These are phyloP conservation scores for Metschnikowia koreensis DNA, from an alignment of 805 yeast species.

Conservation along the genomic window DNA sequence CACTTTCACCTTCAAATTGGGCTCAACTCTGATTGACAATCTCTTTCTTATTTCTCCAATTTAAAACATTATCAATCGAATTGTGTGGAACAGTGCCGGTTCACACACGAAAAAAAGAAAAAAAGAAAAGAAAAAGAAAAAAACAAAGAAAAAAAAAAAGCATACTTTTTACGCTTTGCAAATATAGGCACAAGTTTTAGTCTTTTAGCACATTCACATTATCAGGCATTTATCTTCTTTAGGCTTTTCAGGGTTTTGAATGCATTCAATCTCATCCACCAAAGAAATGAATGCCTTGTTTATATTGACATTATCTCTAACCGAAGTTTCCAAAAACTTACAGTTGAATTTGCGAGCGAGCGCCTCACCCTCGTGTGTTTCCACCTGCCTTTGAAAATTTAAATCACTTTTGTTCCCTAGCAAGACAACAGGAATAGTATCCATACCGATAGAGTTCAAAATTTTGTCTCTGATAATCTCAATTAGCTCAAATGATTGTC, in stretches of 20 bases:
- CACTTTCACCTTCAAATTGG: too few species aligned
- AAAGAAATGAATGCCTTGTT: conserved; percentile 57
- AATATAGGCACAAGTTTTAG: background rate
- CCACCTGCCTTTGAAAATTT: conserved; percentile 20
- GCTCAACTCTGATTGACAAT: too few species aligned
- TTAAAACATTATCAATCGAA: too few species aligned
- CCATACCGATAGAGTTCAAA: conserved; percentile 58
- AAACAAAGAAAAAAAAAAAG: too few species aligned
- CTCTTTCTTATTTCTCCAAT: too few species aligned
- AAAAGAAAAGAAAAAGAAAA: too few species aligned
- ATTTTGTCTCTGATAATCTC: conserved; percentile 80
- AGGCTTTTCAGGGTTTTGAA: conserved; percentile 51
- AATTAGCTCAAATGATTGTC: conserved; percentile 74
- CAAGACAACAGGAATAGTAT: conserved; percentile 47
- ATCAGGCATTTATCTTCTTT: conserved; percentile 52
- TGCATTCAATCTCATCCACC: conserved; percentile 57
- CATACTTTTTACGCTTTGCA: too few species aligned
- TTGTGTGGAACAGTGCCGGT: too few species aligned
- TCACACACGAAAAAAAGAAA: too few species aligned
- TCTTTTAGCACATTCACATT: conserved; percentile 27
- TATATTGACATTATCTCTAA: conserved; percentile 46
- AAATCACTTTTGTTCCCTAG: conserved; percentile 22
- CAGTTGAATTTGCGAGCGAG: conserved; percentile 46
- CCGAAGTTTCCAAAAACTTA: conserved; percentile 49
- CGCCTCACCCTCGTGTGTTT: conserved; percentile 31